Evolutionary conservation across 1,284 basidiomycete species (phyloP), one percentile per base, ranked within the genome.

Genomic region (Paramarasmius palmivorus): DNA sequence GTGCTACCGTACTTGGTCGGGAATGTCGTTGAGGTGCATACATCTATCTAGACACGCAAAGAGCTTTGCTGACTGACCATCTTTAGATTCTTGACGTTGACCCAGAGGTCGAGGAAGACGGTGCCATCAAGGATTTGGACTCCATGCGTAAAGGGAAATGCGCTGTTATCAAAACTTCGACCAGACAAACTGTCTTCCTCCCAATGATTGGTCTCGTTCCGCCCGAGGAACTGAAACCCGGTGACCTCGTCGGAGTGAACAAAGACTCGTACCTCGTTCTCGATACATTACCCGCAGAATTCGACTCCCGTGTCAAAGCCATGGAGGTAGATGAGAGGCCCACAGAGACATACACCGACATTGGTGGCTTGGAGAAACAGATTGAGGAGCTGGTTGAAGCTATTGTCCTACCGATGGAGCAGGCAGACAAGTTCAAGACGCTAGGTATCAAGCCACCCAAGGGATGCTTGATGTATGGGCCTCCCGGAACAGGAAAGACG

Each of bases 281-380:
- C 26, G 96, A 99, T 72, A 96, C 92, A 2, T 80, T 99, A 48
- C 96, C 96, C 32, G 94, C 96, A 12, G 96, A 97, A 77, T 98
- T 98, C 65, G 96, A 99, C 71, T 94, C 96, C 22, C 94, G 94
- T 8, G 97, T 99, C 9, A 99, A 98, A 56, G 96, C 98, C 77
- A 99, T 99, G 96, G 96, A 99, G 69, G 96, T 99, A 39, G 96
- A 99, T 70, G 96, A 99, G 73, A 90, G 96, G 63, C 96, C 96
- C n/a, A 96, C 96, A 53, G 94, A 98, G 63, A 96, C 93, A 2
- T 99, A 98, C 68, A 94, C 94, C 34, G 96, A 98, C 68, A 91
- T 99, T 56, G 96, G 96, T 70, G 96, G 96, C 22, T 85, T 97
- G 75, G 98, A 98, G 79, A 98, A 99, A 74, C 97, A 99, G 75